Evolutionary conservation across 140 eudicot species (phyloP), one percentile per base, ranked within the genome.

Genomic region (Bidens hawaiensis): DNA sequence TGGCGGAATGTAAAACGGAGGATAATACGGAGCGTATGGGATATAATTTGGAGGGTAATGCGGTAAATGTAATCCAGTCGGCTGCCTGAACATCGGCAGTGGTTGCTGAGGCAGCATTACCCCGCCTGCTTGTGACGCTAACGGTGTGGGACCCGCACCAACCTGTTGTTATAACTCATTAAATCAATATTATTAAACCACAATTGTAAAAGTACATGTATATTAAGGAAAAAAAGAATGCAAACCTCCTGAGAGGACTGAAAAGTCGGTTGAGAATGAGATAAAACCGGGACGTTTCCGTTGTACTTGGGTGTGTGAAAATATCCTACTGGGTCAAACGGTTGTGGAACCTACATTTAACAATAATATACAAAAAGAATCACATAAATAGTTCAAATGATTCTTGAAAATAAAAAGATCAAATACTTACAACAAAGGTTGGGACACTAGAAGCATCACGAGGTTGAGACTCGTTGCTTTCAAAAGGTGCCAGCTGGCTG

Each of bases 191-290:
- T 11, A 12, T 4, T 40, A 34, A 53, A 60, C 5, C 10, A 27
- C 5, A 26, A 9, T 33, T 45, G 18, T 45, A 42, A 49, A 18
- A 5, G n/a, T 19, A 25, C 10, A 28, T 36, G 45, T 56, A 54
- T 11, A 25, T 26, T 49, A 43, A 25, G 69, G 45, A 13, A 10
- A 21, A 55, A 74, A 16, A 47, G 42, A 21, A 57, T 50, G 17
- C 81, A 69, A 64, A 90, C 97, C 97, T 90, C 97, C 66, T 85
- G 90, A 49, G 90, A 72, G 69, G 90, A 59, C 68, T 83, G 94
- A 60, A 89, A 78, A 73, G 82, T 63, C 71, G 77, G 95, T 58
- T 82, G 65, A 50, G 97, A 71, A 52, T 82, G 65, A 50, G 97
- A 71, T 60, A 75, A 62, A 60, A 80, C 65, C 40, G 90, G 66